Evolutionary conservation across 2,329 filamentous ascomycete species (phyloP).

Genomic region (Ophiostoma populinum): DNA sequence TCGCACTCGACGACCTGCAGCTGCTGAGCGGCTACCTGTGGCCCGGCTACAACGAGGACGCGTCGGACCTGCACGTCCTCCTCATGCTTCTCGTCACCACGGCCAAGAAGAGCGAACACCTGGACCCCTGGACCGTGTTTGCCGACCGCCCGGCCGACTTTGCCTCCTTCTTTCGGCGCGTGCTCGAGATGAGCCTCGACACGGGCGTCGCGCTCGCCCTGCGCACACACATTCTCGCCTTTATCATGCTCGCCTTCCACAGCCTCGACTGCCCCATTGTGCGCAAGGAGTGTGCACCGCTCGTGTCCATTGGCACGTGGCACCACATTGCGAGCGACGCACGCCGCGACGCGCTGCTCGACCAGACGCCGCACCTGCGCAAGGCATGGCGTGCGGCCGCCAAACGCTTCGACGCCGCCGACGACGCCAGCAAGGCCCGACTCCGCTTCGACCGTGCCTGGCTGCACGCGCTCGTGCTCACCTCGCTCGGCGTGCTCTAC

Average conservation of each 20-base stretch:
- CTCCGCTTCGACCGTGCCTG: constrained; percentile 85
- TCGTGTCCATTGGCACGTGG: constrained; percentile 93
- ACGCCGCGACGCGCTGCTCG: constrained; percentile 54
- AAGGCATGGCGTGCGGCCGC: constrained; percentile 81
- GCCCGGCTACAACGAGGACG: constrained; percentile 78
- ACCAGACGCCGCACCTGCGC: constrained; percentile 54
- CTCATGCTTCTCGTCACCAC: constrained; percentile 74
- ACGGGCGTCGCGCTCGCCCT: constrained; percentile 46
- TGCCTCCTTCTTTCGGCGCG: constrained; percentile 72
- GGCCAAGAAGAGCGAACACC: constrained; percentile 70
- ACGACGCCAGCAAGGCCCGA: constrained; percentile 60
- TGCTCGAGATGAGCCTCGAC: constrained; percentile 74
- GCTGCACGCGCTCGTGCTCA: constrained; percentile 72
- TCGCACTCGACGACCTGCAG: constrained; percentile 79
- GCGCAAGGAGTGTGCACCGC: constrained; percentile 85
- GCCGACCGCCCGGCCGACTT: constrained; percentile 63
- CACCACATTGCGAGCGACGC: constrained; percentile 72
- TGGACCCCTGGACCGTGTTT: constrained; percentile 80
- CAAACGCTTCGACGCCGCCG: constrained; percentile 76
- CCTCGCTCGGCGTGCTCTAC: constrained; percentile 65
- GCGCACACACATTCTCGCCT: constrained; percentile 69
- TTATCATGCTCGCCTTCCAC: constrained; percentile 84
- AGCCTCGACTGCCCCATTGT: constrained; percentile 79
- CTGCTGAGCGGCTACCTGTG: constrained; percentile 75
- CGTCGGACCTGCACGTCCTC: constrained; percentile 82